Evolutionary conservation across 2,329 filamentous ascomycete genomes (phyloP).

Genomic region (Microsporum ferrugineum): DNA sequence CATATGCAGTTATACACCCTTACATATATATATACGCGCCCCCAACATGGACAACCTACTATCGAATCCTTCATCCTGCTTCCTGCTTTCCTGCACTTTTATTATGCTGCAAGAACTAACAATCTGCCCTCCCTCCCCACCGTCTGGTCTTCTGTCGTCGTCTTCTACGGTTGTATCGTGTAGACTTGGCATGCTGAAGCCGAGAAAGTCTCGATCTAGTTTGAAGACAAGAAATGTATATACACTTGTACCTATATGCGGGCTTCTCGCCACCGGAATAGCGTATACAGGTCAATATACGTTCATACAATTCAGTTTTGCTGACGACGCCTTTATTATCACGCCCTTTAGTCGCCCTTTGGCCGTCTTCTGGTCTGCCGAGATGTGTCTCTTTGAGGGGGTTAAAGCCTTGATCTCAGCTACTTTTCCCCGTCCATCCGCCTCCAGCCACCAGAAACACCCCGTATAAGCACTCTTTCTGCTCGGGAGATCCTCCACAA

Average conservation of each 20-base stretch:
- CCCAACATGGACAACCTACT: not conserved
- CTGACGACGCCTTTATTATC: not conserved
- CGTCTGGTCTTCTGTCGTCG: too few species aligned
- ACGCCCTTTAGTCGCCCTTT: not conserved
- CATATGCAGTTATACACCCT: not conserved
- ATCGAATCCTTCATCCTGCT: not conserved
- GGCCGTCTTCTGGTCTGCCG: not conserved
- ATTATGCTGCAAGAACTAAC: not conserved
- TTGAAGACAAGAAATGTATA: not conserved
- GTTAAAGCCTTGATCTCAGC: not conserved
- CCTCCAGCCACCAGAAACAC: conserved; percentile 29
- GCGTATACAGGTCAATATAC: too few species aligned
- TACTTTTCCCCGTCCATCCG: conserved; percentile 4
- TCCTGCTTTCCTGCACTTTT: not conserved
- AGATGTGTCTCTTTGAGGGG: not conserved
- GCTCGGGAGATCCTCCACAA: conserved; percentile 40
- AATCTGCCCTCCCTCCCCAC: too few species aligned
- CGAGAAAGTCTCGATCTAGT: not conserved
- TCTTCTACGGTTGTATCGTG: not conserved
- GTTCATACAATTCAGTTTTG: not conserved
- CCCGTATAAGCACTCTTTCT: conserved; percentile 56
- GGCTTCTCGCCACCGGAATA: not conserved
- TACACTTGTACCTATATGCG: not conserved
- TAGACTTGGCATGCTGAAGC: not conserved
- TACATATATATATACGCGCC: not conserved